phyloP scores from a whole-genome alignment of 331 rosid species.

The Quercus phellos region DNA sequence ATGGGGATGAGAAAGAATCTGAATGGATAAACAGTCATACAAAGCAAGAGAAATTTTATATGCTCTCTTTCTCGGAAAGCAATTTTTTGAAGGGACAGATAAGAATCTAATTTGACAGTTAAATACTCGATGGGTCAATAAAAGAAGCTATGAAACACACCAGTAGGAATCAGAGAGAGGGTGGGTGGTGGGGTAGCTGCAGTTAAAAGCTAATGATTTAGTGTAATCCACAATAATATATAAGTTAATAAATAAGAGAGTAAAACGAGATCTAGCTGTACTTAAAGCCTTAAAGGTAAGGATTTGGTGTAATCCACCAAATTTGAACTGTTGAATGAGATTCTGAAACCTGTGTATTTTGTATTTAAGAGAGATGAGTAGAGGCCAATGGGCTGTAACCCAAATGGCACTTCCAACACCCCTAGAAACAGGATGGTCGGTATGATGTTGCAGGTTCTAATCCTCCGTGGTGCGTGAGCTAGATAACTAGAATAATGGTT shows the following conservation, averaged over 20 bases:
- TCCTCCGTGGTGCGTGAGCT: too few relatives aligned
- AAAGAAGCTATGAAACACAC: conserved; percentile 31
- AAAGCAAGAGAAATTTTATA: background rate
- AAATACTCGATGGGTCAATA: conserved; percentile 25
- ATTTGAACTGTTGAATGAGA: background rate
- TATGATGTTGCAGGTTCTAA: too few relatives aligned
- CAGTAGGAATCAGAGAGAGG: background rate
- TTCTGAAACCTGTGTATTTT: background rate
- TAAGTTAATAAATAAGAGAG: background rate
- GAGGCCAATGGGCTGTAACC: too few relatives aligned
- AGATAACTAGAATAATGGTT: background rate
- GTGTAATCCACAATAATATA: background rate
- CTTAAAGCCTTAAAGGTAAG: conserved; percentile 11
- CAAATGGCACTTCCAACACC: too few relatives aligned
- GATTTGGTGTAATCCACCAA: background rate
- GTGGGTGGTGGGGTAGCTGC: background rate
- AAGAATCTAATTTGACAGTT: background rate
- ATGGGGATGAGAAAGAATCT: background rate
- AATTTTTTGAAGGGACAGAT: background rate
- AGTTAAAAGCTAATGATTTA: conserved; percentile 12
- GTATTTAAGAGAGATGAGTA: background rate
- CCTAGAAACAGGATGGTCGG: too few relatives aligned
- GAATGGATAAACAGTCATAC: background rate
- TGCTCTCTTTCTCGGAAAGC: background rate
- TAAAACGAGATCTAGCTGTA: conserved; percentile 12